Percentiles rank a stretch among this genome's conserved stretches.
These are phyloP conservation scores for Eucalyptus tenuipes DNA, from an alignment of 345 rosid species.

Conservation along the genomic window DNA sequence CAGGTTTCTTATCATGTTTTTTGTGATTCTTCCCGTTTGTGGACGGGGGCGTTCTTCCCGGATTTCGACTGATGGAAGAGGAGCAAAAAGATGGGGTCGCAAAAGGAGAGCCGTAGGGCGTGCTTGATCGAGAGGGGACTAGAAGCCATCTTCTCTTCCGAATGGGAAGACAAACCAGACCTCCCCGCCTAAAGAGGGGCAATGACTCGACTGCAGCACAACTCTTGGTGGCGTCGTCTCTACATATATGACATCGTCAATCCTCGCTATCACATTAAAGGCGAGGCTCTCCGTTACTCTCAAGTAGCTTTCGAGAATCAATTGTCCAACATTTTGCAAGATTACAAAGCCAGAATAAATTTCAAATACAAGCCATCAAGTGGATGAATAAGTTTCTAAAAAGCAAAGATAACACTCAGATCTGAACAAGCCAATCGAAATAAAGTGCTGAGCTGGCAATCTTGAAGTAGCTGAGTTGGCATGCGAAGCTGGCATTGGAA, in stretches of 20 bases:
- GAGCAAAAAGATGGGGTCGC: constrained; percentile 57
- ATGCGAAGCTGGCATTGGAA: too few relatives aligned
- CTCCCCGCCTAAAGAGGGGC: constrained; percentile 54
- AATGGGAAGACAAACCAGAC: constrained; percentile 44
- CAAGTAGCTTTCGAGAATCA: constrained; percentile 91
- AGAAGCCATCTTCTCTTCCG: constrained; percentile 55
- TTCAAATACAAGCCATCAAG: neutral
- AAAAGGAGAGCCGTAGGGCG: constrained; percentile 57
- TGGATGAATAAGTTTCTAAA: too few relatives aligned
- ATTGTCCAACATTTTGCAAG: constrained; percentile 84
- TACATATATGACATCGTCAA: constrained; percentile 79
- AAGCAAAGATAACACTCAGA: too few relatives aligned
- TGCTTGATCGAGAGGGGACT: constrained; percentile 58
- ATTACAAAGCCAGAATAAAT: neutral
- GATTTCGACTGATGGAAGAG: constrained; percentile 42
- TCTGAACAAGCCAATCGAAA: too few relatives aligned
- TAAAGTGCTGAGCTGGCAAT: too few relatives aligned
- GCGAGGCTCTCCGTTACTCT: constrained; percentile 98
- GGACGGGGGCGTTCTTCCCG: constrained; percentile 28
- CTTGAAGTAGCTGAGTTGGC: too few relatives aligned
- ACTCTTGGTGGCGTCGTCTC: constrained; percentile 66
- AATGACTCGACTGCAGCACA: constrained; percentile 45
- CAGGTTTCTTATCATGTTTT: constrained; percentile 24
- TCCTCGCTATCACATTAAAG: constrained; percentile 89
- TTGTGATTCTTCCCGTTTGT: constrained; percentile 17